Percentiles rank a stretch among this genome's conserved stretches.
phyloP scores from a whole-genome alignment of 768 basidiomycete species.

The Artomyces pyxidatus region DNA sequence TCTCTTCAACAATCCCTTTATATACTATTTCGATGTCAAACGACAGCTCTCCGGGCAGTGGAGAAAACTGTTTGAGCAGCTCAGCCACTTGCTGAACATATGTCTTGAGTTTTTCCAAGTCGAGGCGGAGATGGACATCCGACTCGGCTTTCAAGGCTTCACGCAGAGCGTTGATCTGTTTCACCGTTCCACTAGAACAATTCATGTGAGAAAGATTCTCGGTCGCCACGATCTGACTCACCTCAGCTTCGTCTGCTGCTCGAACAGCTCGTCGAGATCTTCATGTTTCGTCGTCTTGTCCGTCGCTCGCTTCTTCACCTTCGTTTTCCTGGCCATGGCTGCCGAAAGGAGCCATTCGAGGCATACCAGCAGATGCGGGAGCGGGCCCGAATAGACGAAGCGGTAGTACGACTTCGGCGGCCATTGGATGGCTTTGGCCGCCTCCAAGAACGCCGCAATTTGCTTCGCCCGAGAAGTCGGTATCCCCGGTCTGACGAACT shows the following conservation, averaged over 20 bases:
- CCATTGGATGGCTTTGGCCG: conserved; percentile 1
- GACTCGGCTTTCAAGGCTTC: background rate
- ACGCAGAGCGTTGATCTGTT: background rate
- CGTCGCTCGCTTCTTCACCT: conserved; percentile 4
- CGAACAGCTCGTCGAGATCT: conserved; percentile 9
- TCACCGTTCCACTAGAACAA: background rate
- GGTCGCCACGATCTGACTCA: background rate
- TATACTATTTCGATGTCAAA: background rate
- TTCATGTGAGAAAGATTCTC: background rate
- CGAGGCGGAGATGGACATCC: background rate
- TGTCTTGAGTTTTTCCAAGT: background rate
- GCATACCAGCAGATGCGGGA: conserved; percentile 11
- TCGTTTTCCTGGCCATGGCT: conserved; percentile 4
- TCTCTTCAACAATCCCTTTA: background rate
- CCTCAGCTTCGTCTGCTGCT: conserved; percentile 4
- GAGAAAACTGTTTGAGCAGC: background rate
- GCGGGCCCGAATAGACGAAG: conserved; percentile 12
- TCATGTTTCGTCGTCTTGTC: conserved; percentile 1
- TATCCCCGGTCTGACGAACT: conserved; percentile 3
- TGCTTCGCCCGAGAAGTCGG: conserved; percentile 1
- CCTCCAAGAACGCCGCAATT: conserved; percentile 4
- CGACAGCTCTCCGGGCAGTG: background rate
- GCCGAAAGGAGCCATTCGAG: conserved; percentile 1
- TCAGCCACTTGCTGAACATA: background rate
- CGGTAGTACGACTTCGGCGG: conserved; percentile 7